Evolutionary conservation across 78 protist species (phyloP), one percentile per base, ranked within the genome.

Genomic region (Polysphondylium violaceum): DNA sequence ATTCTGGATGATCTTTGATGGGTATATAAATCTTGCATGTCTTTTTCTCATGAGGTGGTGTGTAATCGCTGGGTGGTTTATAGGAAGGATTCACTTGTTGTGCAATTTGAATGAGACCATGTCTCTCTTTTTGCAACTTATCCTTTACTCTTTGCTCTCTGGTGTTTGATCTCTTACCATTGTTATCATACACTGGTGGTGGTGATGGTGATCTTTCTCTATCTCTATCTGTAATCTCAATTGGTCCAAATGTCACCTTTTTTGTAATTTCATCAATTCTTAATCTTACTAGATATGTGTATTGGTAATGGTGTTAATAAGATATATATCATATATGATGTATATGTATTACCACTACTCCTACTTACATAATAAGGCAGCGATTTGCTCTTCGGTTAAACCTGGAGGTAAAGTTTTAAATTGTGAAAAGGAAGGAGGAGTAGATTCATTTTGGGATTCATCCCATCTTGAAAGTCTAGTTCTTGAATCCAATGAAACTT

Each of bases 111-210:
- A 95, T 36, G 14, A 95, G 72, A 1, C 16, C 12, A 25, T 87
- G 92, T n/a, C 97, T 73, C 83, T 97, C 97, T 17, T 71, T 44
- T 53, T 44, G 40, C 19, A 94, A 67, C 72, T 90, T 86, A 47
- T 92, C 86, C 1, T 88, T 72, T 19, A 58, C 2, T 27, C 98
- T 91, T 27, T 74, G 69, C 60, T 97, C 97, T 17, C 97, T 74
- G 1, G 98, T 97, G 75, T 97, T 97, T 21, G 75, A 25, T 41
- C 97, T 92, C 65, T 95, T 93, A 31, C 98, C 98, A n/a, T 68
- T 29, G 40, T 68, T 27, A 78, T 97, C 97, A 63, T 97, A 97
- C 0, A 65, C 47, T 14, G 98, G 98, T 73, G 55, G 76, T 16
- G 98, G 97, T 59, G 97, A 94, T 11, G 97, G 79, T 76, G 94